Conservation (phyloP, 2,329 filamentous ascomycete genomes). For the Arthrobotrys conoides region DNA sequence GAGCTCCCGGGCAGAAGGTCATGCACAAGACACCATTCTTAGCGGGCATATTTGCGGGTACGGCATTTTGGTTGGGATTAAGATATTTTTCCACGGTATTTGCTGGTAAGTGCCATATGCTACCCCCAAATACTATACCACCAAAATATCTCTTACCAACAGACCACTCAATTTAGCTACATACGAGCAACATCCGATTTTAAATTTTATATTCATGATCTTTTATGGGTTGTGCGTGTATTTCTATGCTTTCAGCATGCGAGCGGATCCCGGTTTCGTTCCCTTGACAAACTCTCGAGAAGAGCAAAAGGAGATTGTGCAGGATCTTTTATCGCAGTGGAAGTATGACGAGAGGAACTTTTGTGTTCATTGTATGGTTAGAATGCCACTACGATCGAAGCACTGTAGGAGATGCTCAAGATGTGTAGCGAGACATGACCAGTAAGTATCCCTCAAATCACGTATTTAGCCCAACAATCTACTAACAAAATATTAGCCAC, state of each 20-base stretch:
- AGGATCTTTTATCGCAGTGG: constrained; percentile 85
- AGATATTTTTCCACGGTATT: constrained; percentile 83
- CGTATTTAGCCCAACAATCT: background rate
- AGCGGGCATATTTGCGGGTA: constrained; percentile 90
- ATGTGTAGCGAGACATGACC: constrained; percentile 96
- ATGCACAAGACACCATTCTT: constrained; percentile 95
- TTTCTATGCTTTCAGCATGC: constrained; percentile 90
- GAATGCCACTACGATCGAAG: constrained; percentile 92
- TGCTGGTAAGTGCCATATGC: constrained; percentile 72
- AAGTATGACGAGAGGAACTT: constrained; percentile 96
- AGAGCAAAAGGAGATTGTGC: constrained; percentile 89
- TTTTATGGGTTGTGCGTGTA: constrained; percentile 79
- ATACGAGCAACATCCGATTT: constrained; percentile 76
- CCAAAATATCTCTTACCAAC: background rate
- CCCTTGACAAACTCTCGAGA: constrained; percentile 90
- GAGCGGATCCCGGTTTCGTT: constrained; percentile 90
- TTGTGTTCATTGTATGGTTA: constrained; percentile 93
- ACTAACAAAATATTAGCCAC: constrained; percentile 74
- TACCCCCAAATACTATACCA: constrained; percentile 30
- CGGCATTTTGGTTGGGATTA: constrained; percentile 83
- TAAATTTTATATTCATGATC: constrained; percentile 81
- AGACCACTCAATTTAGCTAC: constrained; percentile 70
- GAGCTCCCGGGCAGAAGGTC: constrained; percentile 87
- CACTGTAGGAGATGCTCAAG: constrained; percentile 92
- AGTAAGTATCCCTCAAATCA: constrained; percentile 74